Percentiles rank a stretch among this genome's conserved stretches.
These are phyloP conservation scores for Orbilia ellipsospora DNA, from an alignment of 2,329 filamentous ascomycete genomes.

Conservation along the genomic window DNA sequence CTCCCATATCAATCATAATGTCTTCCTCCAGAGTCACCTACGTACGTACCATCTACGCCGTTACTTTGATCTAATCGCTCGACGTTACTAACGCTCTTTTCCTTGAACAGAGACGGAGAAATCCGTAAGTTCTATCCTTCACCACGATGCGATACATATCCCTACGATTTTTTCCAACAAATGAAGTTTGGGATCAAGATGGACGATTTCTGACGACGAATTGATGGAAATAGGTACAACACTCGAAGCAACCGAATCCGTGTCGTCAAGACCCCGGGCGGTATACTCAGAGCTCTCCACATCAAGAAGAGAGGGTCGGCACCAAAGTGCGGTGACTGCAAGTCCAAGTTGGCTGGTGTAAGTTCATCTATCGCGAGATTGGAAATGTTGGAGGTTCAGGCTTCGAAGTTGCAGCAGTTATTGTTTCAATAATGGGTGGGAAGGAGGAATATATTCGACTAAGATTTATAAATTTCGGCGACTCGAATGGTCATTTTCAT, in stretches of 20 bases:
- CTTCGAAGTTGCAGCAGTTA: conserved; percentile 55
- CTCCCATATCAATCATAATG: conserved; percentile 65
- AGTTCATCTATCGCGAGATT: conserved; percentile 66
- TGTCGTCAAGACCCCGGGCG: conserved; percentile 95
- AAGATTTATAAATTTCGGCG: too few relatives aligned
- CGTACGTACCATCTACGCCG: conserved; percentile 63
- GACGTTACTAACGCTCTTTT: conserved; percentile 60
- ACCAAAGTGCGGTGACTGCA: conserved; percentile 99
- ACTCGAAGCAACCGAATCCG: conserved; percentile 97
- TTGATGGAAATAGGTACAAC: conserved; percentile 79
- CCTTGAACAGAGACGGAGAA: conserved; percentile 66
- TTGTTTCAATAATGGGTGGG: too few relatives aligned
- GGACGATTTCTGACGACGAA: conserved; percentile 33
- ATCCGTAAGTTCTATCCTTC: conserved; percentile 63
- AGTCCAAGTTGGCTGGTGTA: conserved; percentile 96
- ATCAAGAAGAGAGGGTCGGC: conserved; percentile 99
- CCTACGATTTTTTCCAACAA: conserved; percentile 14
- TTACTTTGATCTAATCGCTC: conserved; percentile 4
- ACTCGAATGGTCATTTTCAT: too few relatives aligned
- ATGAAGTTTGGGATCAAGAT: conserved; percentile 42
- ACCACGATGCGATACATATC: conserved; percentile 17
- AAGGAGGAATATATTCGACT: too few relatives aligned
- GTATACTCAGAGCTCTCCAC: conserved; percentile 94
- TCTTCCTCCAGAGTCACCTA: conserved; percentile 69
- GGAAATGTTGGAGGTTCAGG: neutral